Evolutionary conservation across 148 eudicot genomes (phyloP).

Genomic region (Silene conica): DNA sequence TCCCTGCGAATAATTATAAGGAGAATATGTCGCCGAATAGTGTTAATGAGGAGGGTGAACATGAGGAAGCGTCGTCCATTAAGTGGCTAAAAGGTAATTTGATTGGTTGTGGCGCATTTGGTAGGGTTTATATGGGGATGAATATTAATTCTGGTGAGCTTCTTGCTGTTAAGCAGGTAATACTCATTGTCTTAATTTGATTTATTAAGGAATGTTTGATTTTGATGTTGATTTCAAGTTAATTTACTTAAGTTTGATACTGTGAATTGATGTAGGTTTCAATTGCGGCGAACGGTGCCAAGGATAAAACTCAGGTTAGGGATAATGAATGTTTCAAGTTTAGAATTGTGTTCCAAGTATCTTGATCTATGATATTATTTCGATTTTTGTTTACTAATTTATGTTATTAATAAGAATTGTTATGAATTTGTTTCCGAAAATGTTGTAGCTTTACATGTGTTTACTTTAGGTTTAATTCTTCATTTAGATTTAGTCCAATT

Average conservation of each 20-base stretch:
- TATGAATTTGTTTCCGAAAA: neutral
- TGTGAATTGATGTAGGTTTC: constrained; percentile 49
- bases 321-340: neutral
- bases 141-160: constrained; percentile 92
- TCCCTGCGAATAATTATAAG: constrained; percentile 25
- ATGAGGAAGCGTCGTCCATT: constrained; percentile 45
- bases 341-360: no score
- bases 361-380: neutral
- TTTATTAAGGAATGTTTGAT: neutral
- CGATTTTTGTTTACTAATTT: neutral
- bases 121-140: constrained; percentile 96
- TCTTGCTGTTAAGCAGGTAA: constrained; percentile 86
- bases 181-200: neutral
- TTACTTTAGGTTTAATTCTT: neutral
- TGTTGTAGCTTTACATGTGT: neutral
- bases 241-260: neutral
- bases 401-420: neutral
- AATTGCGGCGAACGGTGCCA: constrained; percentile 62
- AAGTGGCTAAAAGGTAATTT: constrained; percentile 88
- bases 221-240: neutral
- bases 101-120: constrained; percentile 92
- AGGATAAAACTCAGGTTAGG: constrained; percentile 73
- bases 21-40: constrained; percentile 39
- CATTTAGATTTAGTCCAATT: neutral
- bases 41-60: neutral